Base-by-base conservation (phyloP, 1,284 basidiomycete genomes). In the Moniliophthora roreri region DNA sequence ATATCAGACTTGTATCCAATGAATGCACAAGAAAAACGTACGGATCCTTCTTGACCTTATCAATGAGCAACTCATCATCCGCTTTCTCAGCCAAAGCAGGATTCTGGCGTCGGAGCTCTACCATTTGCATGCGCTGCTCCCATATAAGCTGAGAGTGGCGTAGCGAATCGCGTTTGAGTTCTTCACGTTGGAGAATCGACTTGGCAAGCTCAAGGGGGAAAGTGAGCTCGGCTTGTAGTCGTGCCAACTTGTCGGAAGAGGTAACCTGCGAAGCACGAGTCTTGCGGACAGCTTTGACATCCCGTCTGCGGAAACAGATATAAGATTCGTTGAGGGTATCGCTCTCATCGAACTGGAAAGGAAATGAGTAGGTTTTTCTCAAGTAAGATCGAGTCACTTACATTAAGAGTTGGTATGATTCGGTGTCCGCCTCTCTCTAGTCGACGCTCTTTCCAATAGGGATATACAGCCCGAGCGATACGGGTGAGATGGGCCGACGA, bases 281-380 rank as follows among this genome's bases (percentile, higher is more conserved):
- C 75, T 99, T 98, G 55, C 96, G 87, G 21, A 94, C 84, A 11
- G 91, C 87, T 68, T 98, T 98, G 68, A 92, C 91, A 66, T 99
- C 96, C 55, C 95, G 87, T 51, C 96, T 83, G 38, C 97, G 87
- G 81, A 99, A 99, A 72, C 97, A 99, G 48, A 98, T 93, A 61
- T 98, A 99, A 0, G 97, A 97, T 66, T 98, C 95, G 56, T 93
- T 95, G 56, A 74, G 72, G 50, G 89, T 86, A 70, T 98, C 96
- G 35, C 89, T 82, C 73, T 98, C 96, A 69, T 99, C 95, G 59
- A 84, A 87, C 91, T 95, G 63, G 1, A 57, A 28, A 13, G 26
- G 15, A 48, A 21, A 48, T 48, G 24, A 53, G 41, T 18, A 32
- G 16, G 34, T 23, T 44, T 13, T 26, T 4, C 4, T 5, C 20